Evolutionary conservation across 192 early-diverging fungal genomes (phyloP).

Genomic region (Coemansia sp.): DNA sequence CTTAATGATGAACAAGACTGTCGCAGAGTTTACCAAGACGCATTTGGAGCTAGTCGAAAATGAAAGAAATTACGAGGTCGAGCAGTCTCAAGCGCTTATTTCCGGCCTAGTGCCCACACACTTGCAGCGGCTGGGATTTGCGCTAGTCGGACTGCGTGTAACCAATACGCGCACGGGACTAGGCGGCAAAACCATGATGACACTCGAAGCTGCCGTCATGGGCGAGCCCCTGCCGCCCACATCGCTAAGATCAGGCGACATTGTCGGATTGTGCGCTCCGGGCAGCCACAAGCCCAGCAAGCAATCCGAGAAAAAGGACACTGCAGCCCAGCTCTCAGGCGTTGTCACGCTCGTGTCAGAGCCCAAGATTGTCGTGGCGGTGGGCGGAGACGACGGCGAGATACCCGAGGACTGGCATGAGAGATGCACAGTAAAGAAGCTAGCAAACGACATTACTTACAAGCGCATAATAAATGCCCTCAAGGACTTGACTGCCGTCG

Average conservation of each 20-base stretch:
- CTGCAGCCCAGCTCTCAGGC: conserved; percentile 23
- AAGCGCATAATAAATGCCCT: conserved; percentile 47
- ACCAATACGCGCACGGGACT: conserved; percentile 63
- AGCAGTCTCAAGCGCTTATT: conserved; percentile 31
- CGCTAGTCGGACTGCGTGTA: conserved; percentile 61
- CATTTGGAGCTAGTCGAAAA: conserved; percentile 58
- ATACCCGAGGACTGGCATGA: conserved; percentile 63
- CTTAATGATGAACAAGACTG: neutral
- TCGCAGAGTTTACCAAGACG: conserved; percentile 13
- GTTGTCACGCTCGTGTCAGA: conserved; percentile 61
- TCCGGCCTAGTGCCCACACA: conserved; percentile 57
- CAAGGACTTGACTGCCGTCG: conserved; percentile 7
- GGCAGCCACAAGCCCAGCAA: conserved; percentile 10
- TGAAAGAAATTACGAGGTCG: conserved; percentile 54
- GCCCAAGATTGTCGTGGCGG: conserved; percentile 60
- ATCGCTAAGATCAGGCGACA: conserved; percentile 65
- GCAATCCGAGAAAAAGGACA: conserved; percentile 15
- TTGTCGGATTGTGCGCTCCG: conserved; percentile 62
- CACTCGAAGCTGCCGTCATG: conserved; percentile 60
- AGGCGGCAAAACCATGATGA: conserved; percentile 66
- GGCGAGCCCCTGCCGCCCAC: conserved; percentile 61
- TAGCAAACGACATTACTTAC: conserved; percentile 55
- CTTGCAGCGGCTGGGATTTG: conserved; percentile 64
- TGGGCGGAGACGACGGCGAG: conserved; percentile 55
- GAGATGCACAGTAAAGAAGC: conserved; percentile 56